Conservation (phyloP, 176 grass and related monocot species). For the Triticum urartu region DNA sequence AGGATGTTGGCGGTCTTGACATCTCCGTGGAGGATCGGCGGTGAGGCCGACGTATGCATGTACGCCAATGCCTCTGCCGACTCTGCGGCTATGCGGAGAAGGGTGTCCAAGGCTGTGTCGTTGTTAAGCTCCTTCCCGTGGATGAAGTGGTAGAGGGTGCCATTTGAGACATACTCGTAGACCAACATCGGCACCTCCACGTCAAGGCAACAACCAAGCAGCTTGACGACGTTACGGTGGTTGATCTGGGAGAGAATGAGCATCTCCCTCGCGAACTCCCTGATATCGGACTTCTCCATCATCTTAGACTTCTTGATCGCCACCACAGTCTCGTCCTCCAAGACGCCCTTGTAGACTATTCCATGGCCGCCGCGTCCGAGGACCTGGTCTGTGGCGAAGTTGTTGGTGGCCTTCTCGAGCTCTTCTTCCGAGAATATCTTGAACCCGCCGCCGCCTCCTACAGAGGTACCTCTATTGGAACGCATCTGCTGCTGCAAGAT, state of each 20-base stretch:
- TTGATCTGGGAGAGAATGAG: conserved; percentile 59
- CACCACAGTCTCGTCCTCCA: not conserved
- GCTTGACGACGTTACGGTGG: conserved; percentile 46
- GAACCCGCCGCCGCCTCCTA: not conserved
- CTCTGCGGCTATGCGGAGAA: conserved; percentile 40
- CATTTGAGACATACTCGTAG: conserved; percentile 48
- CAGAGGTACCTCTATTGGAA: not conserved
- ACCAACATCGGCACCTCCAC: conserved; percentile 51
- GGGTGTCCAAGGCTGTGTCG: not conserved
- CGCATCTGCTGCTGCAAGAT: conserved; percentile 47
- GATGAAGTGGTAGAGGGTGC: conserved; percentile 46
- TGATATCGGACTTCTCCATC: conserved; percentile 13
- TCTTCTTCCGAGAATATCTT: conserved; percentile 43
- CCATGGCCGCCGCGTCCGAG: conserved; percentile 38
- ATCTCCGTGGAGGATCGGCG: conserved; percentile 42
- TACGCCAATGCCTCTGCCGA: conserved; percentile 46
- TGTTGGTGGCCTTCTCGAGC: conserved; percentile 37
- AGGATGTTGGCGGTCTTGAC: conserved; percentile 51
- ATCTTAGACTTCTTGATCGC: conserved; percentile 50
- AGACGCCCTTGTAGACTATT: conserved; percentile 36
- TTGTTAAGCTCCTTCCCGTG: conserved; percentile 13
- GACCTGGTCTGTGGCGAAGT: conserved; percentile 9
- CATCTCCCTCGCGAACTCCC: conserved; percentile 52
- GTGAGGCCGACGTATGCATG: conserved; percentile 42
- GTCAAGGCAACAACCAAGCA: conserved; percentile 59